Base-by-base conservation (phyloP, 768 basidiomycete genomes). In the Calocybe cyanea region DNA sequence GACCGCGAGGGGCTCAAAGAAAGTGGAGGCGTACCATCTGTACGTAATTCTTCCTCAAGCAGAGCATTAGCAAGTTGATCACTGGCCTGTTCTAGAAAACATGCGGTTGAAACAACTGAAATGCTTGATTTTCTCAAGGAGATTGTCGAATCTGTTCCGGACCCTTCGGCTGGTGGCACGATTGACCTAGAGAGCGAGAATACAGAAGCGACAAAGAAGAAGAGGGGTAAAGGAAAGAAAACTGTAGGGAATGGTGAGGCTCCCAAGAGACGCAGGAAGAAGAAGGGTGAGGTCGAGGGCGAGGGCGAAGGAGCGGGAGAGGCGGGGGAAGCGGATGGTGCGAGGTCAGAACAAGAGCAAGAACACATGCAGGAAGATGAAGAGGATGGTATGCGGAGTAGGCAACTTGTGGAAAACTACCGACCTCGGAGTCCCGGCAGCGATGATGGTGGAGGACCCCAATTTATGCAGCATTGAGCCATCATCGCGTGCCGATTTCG, bases 81-180 rank as follows among this genome's bases (percentile, higher is more conserved):
- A 14, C 38, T 31, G 32, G n/a, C 15, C 37, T n/a, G 17, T 18
- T n/a, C 9, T 61, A 97, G 94, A 52, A 98, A 98, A 73, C 89
- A 92, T 56, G 91, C 92, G 0, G 83, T 97, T 7, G 86, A 89
- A 46, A 84, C 82, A 13, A 87, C 83, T 9, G 85, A 92, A 52
- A 88, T 83, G 72, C 81, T 97, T 40, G 95, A 97, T 64, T 98
- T 97, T 65, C 77, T 97, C 24, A 87, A 90, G 60, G 93, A 97
- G 60, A 81, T 96, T 42, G 92, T 95, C 18, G 82, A 87, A 58
- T 68, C 73, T 28, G 81, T 95, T 5, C 86, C 90, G 0, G 93
- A 97, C 64, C 93, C 93, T 0, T 86, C 88, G 3, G 81, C 81
- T 15, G 87, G 89, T 9, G 88, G 85, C 2, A 89, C 85, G 0